Evolutionary conservation across 805 yeast species (phyloP).

Genomic region (Teunomyces funiuensis): DNA sequence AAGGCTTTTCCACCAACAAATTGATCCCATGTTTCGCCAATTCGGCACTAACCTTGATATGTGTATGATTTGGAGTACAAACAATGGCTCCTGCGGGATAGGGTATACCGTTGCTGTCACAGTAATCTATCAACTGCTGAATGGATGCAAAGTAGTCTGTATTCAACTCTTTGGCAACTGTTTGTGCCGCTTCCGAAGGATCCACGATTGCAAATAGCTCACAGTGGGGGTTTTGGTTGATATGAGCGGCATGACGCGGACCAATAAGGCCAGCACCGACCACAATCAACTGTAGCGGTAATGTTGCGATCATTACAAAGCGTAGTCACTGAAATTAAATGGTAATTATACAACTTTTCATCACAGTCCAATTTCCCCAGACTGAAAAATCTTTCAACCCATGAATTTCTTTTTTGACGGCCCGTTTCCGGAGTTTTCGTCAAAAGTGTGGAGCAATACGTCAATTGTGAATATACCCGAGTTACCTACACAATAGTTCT

Average conservation of each 20-base stretch:
- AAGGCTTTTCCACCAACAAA: conserved; percentile 41
- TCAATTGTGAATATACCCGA: not conserved
- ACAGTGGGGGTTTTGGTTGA: conserved; percentile 18
- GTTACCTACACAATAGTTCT: not conserved
- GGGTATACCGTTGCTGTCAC: conserved; percentile 14
- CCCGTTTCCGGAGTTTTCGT: not conserved
- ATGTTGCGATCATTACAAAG: conserved; percentile 11
- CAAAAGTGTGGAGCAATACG: not conserved
- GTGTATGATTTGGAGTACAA: conserved; percentile 44
- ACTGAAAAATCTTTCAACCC: conserved; percentile 4
- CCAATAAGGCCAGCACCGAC: conserved; percentile 31
- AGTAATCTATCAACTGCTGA: conserved; percentile 18
- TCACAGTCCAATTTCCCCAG: conserved; percentile 3
- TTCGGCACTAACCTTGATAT: conserved; percentile 31
- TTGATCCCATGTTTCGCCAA: conserved; percentile 38
- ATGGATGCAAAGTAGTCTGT: conserved; percentile 19
- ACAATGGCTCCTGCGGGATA: conserved; percentile 42
- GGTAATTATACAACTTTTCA: not conserved
- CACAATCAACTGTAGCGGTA: conserved; percentile 14
- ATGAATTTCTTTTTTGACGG: not conserved
- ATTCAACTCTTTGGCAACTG: conserved; percentile 17
- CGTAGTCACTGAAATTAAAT: not conserved
- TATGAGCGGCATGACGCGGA: conserved; percentile 27
- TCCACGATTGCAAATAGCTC: conserved; percentile 25
- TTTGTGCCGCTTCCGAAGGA: conserved; percentile 22